phyloP scores from a whole-genome alignment of 2,329 filamentous ascomycete genomes.

The Diaporthe batatas region DNA sequence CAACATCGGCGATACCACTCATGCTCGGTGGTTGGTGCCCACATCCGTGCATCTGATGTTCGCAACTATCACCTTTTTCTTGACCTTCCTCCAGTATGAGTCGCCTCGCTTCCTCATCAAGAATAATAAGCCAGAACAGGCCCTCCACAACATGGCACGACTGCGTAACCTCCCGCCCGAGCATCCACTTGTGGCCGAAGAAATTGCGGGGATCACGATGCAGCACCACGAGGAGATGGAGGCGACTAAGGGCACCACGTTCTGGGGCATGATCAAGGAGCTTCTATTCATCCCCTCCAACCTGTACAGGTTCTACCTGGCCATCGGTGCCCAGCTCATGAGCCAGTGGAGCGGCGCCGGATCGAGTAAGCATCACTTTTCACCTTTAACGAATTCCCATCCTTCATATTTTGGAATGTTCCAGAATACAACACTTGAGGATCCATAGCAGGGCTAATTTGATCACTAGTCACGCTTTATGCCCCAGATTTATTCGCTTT shows the following conservation, averaged over 20 bases:
- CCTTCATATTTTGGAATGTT: too few species aligned
- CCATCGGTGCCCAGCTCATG: conserved; percentile 77
- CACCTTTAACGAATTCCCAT: too few species aligned
- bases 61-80: conserved; percentile 76
- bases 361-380: too few species aligned
- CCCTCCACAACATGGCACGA: conserved; percentile 65
- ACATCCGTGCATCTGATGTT: conserved; percentile 85
- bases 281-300: conserved; percentile 77
- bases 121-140: conserved; percentile 70
- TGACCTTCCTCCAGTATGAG: conserved; percentile 78
- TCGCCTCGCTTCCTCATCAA: conserved; percentile 80
- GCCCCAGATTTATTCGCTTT: conserved; percentile 80
- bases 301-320: conserved; percentile 79
- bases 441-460: too few species aligned
- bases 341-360: conserved; percentile 81
- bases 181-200: conserved; percentile 71
- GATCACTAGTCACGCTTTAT: conserved; percentile 85
- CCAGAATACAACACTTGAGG: too few species aligned
- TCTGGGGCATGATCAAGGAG: conserved; percentile 75
- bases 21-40: conserved; percentile 70
- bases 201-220: conserved; percentile 74
- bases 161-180: conserved; percentile 72
- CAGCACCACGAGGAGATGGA: conserved; percentile 79
- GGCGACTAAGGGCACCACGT: conserved; percentile 75
- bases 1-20: conserved; percentile 61